Base-by-base conservation (phyloP, 345 rosid genomes). In the Populus euphratica region DNA sequence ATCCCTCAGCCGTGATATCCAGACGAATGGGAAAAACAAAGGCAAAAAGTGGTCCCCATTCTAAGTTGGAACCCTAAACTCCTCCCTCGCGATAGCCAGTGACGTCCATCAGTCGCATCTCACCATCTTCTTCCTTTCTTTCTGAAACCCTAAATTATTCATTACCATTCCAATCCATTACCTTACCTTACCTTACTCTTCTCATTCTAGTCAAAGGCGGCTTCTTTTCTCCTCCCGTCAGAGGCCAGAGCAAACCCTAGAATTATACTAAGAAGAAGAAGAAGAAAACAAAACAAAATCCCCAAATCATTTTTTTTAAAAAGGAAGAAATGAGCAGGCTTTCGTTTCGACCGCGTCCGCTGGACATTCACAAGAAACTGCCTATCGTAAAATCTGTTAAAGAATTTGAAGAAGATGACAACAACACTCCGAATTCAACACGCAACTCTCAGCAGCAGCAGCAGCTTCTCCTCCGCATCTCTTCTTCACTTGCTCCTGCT, bases 371-470 rank as follows among this genome's bases (percentile, higher is more conserved):
- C 86, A 96, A 92, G 85, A 96, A 94, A 91, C 92, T 96, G 59
- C 99, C 99, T 9, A 94, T 96, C 75, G 82, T 96, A 1, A 96
- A 96, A 82, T 94, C 98, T 25, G 85, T 87, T 5, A 94, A 92
- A 85, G 98, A 93, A 74, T 92, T 93, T 73, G 99, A 96, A 82
- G 99, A 96, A 18, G 99, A 96, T 68, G 99, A 96, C n/a, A 64
- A 16, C 54, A 49, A 64, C 18, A 82, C 90, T 38, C 91, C 95
- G 16, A 69, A 84, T 41, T 86, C 97, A 77, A 92, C 97, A 52
- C 95, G 99, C 71, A 90, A 92, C 70, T 88, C 93, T 64, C 99
- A 4, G 56, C 56, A 49, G 54, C 52, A 47, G 52, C 54, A 49
- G 17, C 68, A 92, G 83, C 74, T 90, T 43, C 83, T 90, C 1